These are phyloP conservation scores for Chaetomium globosum DNA, from an alignment of 2,329 filamentous ascomycete species.

Conservation along the genomic window DNA sequence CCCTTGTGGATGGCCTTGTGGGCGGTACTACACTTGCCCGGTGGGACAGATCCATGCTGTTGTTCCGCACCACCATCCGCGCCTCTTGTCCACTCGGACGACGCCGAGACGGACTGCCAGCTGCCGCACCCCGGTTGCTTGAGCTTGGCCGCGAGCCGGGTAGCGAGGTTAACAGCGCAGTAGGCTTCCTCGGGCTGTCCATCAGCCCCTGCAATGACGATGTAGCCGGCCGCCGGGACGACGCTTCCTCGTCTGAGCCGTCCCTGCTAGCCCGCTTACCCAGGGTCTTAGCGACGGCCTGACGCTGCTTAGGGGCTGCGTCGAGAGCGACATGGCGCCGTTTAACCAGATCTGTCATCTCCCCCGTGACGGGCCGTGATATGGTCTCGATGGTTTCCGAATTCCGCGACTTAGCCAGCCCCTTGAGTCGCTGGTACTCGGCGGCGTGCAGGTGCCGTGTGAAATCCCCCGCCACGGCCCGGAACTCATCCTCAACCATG, in stretches of 20 bases:
- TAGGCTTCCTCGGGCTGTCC: constrained; percentile 44
- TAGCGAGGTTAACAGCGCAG: constrained; percentile 35
- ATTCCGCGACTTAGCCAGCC: constrained; percentile 57
- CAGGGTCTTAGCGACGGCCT: constrained; percentile 36
- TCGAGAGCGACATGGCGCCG: constrained; percentile 44
- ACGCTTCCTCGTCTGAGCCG: constrained; percentile 33
- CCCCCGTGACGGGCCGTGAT: constrained; percentile 54
- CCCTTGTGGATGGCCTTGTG: neutral
- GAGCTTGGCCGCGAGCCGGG: constrained; percentile 10
- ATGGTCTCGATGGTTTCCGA: constrained; percentile 55
- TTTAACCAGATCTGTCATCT: constrained; percentile 44
- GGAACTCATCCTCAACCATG: constrained; percentile 83
- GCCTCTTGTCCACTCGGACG: neutral
- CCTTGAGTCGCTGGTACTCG: constrained; percentile 71
- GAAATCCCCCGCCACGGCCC: constrained; percentile 67
- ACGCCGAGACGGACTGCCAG: constrained; percentile 10
- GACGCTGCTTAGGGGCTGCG: constrained; percentile 44
- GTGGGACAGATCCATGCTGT: neutral
- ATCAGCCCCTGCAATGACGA: constrained; percentile 48
- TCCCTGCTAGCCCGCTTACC: constrained; percentile 24
- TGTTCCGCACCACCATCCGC: neutral
- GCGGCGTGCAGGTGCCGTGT: constrained; percentile 76
- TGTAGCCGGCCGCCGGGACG: constrained; percentile 43
- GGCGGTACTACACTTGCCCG: neutral
- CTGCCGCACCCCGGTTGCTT: constrained; percentile 1